Percentiles rank a stretch among this genome's conserved stretches.
Evolutionary conservation across 2,329 filamentous ascomycete species (phyloP).

Genomic region (Botryotinia globosa): DNA sequence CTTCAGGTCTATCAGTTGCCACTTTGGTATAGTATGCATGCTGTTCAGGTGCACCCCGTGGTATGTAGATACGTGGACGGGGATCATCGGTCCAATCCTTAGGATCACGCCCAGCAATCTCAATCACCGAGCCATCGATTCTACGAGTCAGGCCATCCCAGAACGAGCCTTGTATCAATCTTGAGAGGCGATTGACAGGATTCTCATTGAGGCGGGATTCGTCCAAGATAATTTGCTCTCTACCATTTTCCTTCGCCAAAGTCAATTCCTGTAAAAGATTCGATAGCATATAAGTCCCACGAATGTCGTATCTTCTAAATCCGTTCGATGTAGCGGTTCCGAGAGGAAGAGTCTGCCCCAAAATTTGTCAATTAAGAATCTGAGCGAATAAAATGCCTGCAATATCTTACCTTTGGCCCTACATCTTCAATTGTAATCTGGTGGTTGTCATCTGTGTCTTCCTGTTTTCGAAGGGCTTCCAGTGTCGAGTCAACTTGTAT

Average conservation of each 20-base stretch:
- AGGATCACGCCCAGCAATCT: conserved; percentile 80
- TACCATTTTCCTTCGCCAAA: conserved; percentile 84
- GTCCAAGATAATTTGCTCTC: conserved; percentile 86
- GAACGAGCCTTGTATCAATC: conserved; percentile 85
- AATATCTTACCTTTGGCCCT: conserved; percentile 72
- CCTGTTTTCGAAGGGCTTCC: conserved; percentile 72
- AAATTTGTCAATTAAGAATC: neutral
- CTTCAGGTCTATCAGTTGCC: conserved; percentile 73
- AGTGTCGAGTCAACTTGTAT: conserved; percentile 84
- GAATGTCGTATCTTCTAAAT: conserved; percentile 82
- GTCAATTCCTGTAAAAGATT: conserved; percentile 94
- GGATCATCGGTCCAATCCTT: conserved; percentile 95
- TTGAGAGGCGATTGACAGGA: conserved; percentile 80
- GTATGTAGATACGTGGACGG: conserved; percentile 87
- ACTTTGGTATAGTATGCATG: conserved; percentile 83
- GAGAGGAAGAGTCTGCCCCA: conserved; percentile 68
- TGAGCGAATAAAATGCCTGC: neutral
- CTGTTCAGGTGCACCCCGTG: conserved; percentile 79
- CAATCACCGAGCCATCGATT: conserved; percentile 85
- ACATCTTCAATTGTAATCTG: conserved; percentile 97
- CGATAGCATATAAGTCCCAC: conserved; percentile 95
- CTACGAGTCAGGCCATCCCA: conserved; percentile 88
- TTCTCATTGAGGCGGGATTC: conserved; percentile 92
- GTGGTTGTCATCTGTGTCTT: conserved; percentile 91
- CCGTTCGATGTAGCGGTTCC: conserved; percentile 84